Evolutionary conservation across 192 early-diverging fungal genomes (phyloP).

Genomic region (Rhizophlyctis rosea): DNA sequence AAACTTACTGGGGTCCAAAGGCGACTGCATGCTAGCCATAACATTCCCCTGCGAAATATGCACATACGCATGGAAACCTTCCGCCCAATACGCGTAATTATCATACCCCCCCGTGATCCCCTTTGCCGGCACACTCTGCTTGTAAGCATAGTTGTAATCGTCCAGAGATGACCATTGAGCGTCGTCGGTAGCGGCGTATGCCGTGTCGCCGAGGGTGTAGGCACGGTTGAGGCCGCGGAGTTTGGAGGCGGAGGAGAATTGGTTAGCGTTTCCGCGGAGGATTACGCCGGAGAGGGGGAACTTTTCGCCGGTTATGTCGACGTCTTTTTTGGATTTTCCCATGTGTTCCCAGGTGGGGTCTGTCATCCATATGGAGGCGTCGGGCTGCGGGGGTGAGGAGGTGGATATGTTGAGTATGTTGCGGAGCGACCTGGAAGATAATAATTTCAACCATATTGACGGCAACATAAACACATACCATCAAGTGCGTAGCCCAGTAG

Average conservation of each 20-base stretch:
- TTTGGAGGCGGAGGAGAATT: background rate
- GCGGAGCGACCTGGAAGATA: background rate
- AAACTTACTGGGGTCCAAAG: conserved; percentile 6
- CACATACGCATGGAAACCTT: background rate
- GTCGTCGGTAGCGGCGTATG: background rate
- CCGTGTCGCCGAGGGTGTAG: conserved; percentile 4
- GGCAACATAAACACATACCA: background rate
- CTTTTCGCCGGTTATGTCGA: background rate
- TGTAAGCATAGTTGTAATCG: conserved; percentile 14
- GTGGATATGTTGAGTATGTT: background rate
- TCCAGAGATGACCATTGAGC: conserved; percentile 5
- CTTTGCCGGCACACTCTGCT: conserved; percentile 8
- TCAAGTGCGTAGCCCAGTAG: conserved; percentile 22
- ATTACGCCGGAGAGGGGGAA: background rate
- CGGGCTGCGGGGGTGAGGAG: background rate
- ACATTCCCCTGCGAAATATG: conserved; percentile 3
- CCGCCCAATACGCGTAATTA: background rate
- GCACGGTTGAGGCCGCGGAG: conserved; percentile 6
- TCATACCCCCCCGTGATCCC: background rate
- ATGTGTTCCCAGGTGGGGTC: conserved; percentile 16
- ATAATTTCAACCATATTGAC: background rate
- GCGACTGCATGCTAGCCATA: conserved; percentile 13
- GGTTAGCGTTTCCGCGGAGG: background rate
- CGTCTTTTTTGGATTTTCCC: conserved; percentile 4
- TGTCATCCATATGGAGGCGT: conserved; percentile 2